Percentiles rank a stretch among this genome's conserved stretches.
Evolutionary conservation across 495 filamentous ascomycete genomes (phyloP).

Genomic region (Hypoxylon fuscum): DNA sequence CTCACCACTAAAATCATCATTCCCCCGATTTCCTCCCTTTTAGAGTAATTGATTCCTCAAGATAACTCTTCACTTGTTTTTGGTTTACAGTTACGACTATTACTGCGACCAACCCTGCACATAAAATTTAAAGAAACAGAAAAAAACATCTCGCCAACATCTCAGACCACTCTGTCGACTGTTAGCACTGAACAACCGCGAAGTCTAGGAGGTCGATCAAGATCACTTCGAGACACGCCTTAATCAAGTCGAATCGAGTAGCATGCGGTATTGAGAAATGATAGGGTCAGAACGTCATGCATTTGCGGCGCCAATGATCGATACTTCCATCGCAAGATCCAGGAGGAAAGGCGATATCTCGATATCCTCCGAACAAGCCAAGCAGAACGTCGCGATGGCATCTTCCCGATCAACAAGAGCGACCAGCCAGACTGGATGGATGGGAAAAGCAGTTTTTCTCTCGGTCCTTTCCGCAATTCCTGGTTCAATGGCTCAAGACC

Average conservation of each 20-base stretch:
- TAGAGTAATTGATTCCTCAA: conserved; percentile 27
- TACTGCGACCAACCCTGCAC: conserved; percentile 28
- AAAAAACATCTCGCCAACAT: conserved; percentile 24
- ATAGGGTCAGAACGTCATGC: conserved; percentile 40
- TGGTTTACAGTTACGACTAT: conserved; percentile 37
- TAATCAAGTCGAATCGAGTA: conserved; percentile 12
- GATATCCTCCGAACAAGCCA: conserved; percentile 7
- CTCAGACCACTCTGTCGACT: conserved; percentile 6
- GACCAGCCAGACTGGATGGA: conserved; percentile 21
- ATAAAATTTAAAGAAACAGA: conserved; percentile 28
- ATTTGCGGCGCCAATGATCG: conserved; percentile 29
- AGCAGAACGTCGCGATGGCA: conserved; percentile 20
- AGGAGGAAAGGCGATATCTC: conserved; percentile 14
- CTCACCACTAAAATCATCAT: conserved; percentile 14
- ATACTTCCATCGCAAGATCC: conserved; percentile 12
- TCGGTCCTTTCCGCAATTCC: conserved; percentile 47
- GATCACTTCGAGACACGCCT: not conserved
- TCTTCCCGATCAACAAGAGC: conserved; percentile 11
- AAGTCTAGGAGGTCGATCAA: not conserved
- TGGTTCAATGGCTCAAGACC: conserved; percentile 44
- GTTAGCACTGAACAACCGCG: conserved; percentile 1
- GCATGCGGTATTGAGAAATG: conserved; percentile 42
- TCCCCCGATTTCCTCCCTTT: conserved; percentile 22
- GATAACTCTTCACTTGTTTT: conserved; percentile 25
- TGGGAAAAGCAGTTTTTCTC: conserved; percentile 27